Base-by-base conservation (phyloP, 192 early-diverging fungal genomes). In the Jimgerdemannia flammicorona region DNA sequence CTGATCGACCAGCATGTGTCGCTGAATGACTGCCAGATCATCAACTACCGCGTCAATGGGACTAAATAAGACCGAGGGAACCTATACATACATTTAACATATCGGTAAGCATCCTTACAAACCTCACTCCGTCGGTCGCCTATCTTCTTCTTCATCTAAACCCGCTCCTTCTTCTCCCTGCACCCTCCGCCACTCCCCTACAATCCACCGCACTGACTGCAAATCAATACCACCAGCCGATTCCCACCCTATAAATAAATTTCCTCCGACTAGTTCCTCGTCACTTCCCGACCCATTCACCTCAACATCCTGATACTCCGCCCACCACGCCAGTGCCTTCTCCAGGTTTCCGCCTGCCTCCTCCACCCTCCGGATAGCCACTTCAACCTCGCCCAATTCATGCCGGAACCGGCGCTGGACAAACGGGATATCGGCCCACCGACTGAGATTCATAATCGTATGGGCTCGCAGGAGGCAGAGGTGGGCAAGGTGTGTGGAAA, bases 1-100 rank as follows among this genome's bases (percentile, higher is more conserved):
- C 87, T 97, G 80, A 98, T 99, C 89, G 98, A 98, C 72, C 89
- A 96, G 40, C 93, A 98, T 79, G 81, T 87, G n/a, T 94, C 79
- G 75, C 87, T 99, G 69, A 86, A 75, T 64, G 94, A 92, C 72
- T 87, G 91, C 67, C 98, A 99, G 85, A 96, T 99, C 76, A 98
- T 99, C 83, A 96, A 96, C 88, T 98, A 98, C 85, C 90, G 92
- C 41, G 89, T 95, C 67, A 95, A 95, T 78, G 29, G 29, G 29
- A 29, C 29, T 29, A 29, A 29, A 29, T 29, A 29, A 29, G 29
- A 29, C 29, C 29, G 29, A 29, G 29, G 29, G 29, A 29, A 29
- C 29, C 29, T 29, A 29, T 29, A 29, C 29, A 29, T 29, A 29
- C 29, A 29, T 29, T 29, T 29, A 29, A 29, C 1, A 29, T 29